These are phyloP conservation scores for Canavalia gladiata DNA, from an alignment of 306 rosid species.

Conservation along the genomic window DNA sequence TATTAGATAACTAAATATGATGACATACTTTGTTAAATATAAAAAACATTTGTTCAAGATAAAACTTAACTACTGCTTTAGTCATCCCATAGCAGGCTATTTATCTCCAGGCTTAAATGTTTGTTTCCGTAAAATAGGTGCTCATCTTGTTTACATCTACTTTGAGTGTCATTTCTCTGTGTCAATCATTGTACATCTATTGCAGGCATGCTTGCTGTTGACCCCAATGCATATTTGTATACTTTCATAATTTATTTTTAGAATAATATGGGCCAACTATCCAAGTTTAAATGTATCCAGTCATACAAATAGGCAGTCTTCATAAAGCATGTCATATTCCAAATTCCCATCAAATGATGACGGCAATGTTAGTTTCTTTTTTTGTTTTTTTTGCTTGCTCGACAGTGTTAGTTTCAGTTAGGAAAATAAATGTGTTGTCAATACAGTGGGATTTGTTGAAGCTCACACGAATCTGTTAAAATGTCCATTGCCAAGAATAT, in stretches of 20 bases:
- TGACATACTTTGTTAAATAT: constrained; percentile 3
- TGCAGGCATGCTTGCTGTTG: constrained; percentile 14
- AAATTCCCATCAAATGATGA: constrained; percentile 6
- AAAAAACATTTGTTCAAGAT: not conserved
- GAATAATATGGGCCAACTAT: not conserved
- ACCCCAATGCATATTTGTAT: not conserved
- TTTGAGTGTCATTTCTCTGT: not conserved
- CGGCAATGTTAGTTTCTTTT: not conserved
- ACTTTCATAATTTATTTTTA: not conserved
- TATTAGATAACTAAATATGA: not conserved
- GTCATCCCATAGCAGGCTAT: constrained; percentile 18
- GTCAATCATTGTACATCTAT: not conserved
- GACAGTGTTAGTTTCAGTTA: constrained; percentile 5
- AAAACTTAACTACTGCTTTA: constrained; percentile 30
- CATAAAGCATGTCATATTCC: not conserved
- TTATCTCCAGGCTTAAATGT: constrained; percentile 10
- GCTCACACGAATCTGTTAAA: not conserved
- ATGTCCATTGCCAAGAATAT: too few relatives aligned
- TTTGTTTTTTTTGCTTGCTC: not conserved
- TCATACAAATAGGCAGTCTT: constrained; percentile 9
- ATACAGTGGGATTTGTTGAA: constrained; percentile 17
- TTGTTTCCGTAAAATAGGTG: constrained; percentile 19
- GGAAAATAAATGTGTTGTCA: not conserved
- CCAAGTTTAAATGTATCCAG: constrained; percentile 24
- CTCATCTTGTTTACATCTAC: not conserved